Base-by-base conservation (phyloP, 2,329 filamentous ascomycete species). In the Chlorencoelia australis region DNA sequence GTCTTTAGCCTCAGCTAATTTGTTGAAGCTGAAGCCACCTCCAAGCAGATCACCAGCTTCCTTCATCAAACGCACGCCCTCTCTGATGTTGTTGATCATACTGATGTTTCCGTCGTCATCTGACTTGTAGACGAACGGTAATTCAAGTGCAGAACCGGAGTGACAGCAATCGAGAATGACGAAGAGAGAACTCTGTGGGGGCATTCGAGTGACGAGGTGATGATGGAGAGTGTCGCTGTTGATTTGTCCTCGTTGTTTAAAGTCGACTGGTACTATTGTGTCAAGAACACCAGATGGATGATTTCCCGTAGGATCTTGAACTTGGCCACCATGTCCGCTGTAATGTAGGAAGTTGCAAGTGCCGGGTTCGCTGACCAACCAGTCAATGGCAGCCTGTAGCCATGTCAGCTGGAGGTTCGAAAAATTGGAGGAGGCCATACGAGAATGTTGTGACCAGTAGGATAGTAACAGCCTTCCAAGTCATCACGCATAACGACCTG, bases 141-240 rank as follows among this genome's bases (percentile, higher is more conserved):
- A 55, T 40, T 76, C 73, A 26, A 73, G 61, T 0, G 71, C 72
- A 1, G 70, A 73, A 19, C 73, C 73, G 2, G 68, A 72, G 52
- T 77, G 73, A 48, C 73, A 78, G 54, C 73, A 77, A 51, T 78
- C 73, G 47, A 78, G 68, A 18, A 77, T 56, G 44, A 73, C 64
- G 49, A 71, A 72, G 10, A 75, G 59, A 1, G 66, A 66, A 43
- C 65, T 67, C 9, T 57, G 60, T 0, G 67, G 62, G 15, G 68
- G 63, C 53, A 76, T 59, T 1, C 58, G 56, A 1, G 66, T 66
- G 13, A 75, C 67, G 7, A 75, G 63, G 32, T 63, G 61, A 30
- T 64, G 57, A 48, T 76, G 71, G 11, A 75, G 55, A 40, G 62
- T 59, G 10, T 65, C 65, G 47, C 65, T 70, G 20, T 62, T 61